Conservation (phyloP, 139 green algal species). For the Picochlorum costavermella region DNA sequence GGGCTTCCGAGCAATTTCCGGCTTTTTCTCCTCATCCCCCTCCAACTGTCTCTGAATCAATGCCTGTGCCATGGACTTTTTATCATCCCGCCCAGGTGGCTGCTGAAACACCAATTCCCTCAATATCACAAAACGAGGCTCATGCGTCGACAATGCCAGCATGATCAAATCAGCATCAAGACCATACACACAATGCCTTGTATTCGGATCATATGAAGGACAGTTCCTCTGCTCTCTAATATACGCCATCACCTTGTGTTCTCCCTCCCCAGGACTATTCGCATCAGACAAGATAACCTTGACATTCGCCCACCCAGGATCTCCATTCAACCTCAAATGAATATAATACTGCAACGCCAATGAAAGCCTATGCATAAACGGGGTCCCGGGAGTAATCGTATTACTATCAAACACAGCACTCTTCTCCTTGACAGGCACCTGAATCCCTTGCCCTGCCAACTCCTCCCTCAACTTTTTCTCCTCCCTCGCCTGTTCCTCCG, state of each 20-base stretch:
- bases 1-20: slow-evolving; percentile 77
- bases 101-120: slow-evolving; percentile 50
- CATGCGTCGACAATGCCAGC: slow-evolving; percentile 86
- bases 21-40: slow-evolving; percentile 7
- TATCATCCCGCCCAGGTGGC: background rate
- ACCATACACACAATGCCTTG: slow-evolving; percentile 88
- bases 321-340: slow-evolving; percentile 79
- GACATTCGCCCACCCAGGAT: slow-evolving; percentile 83
- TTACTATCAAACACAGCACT: slow-evolving; percentile 86
- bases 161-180: slow-evolving; percentile 99
- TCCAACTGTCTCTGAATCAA: slow-evolving; percentile 1
- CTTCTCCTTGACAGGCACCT: slow-evolving; percentile 65
- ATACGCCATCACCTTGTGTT: slow-evolving; percentile 98
- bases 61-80: background rate
- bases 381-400: slow-evolving; percentile 96
- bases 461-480: slow-evolving; percentile 83
- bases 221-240: slow-evolving; percentile 72
- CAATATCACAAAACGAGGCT: slow-evolving; percentile 85
- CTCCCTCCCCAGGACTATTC: slow-evolving; percentile 92
- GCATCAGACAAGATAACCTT: slow-evolving; percentile 84
- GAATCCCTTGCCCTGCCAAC: slow-evolving; percentile 65
- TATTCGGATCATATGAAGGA: slow-evolving; percentile 77
- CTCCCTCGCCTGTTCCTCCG: slow-evolving; percentile 70
- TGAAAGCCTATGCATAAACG: slow-evolving; percentile 95
- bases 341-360: slow-evolving; percentile 96